Evolutionary conservation across 169 alveolate genomes (phyloP).

Genomic region (Blepharisma undulans): DNA sequence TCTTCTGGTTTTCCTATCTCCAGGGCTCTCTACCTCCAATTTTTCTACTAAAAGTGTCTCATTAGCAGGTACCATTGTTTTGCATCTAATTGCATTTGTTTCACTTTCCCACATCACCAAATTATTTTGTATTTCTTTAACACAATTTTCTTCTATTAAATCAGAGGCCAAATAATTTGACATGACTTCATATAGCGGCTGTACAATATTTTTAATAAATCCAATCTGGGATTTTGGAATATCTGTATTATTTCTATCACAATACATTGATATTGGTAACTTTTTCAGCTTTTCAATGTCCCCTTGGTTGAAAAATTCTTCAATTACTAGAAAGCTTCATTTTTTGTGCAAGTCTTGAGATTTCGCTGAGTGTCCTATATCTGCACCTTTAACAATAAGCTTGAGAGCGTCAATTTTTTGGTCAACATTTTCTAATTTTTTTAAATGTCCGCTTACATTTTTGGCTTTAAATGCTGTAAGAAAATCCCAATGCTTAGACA

Average conservation of each 20-base stretch:
- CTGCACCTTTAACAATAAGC: conserved; percentile 73
- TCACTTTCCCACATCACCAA: conserved; percentile 20
- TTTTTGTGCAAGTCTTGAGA: conserved; percentile 53
- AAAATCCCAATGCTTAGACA: conserved; percentile 61
- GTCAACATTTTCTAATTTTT: conserved; percentile 42
- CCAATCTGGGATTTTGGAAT: conserved; percentile 64
- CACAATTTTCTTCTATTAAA: not conserved
- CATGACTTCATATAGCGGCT: conserved; percentile 28
- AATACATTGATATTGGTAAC: conserved; percentile 60
- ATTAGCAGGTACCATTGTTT: not conserved
- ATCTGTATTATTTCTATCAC: conserved; percentile 68
- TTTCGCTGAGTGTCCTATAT: conserved; percentile 69
- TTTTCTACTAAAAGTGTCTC: not conserved
- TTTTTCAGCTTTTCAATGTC: conserved; percentile 66
- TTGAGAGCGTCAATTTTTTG: conserved; percentile 49
- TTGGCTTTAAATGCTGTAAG: conserved; percentile 49
- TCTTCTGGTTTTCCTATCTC: not conserved
- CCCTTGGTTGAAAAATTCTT: conserved; percentile 80
- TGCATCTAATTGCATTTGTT: not conserved
- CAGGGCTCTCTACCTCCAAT: not conserved
- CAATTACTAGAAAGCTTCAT: conserved; percentile 71
- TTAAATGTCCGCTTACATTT: not conserved
- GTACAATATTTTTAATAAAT: conserved; percentile 55
- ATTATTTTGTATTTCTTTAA: not conserved
- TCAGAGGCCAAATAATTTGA: not conserved